Evolutionary conservation across 495 filamentous ascomycete species (phyloP), one percentile per base, ranked within the genome.

Genomic region (Daldinia vernicosa): DNA sequence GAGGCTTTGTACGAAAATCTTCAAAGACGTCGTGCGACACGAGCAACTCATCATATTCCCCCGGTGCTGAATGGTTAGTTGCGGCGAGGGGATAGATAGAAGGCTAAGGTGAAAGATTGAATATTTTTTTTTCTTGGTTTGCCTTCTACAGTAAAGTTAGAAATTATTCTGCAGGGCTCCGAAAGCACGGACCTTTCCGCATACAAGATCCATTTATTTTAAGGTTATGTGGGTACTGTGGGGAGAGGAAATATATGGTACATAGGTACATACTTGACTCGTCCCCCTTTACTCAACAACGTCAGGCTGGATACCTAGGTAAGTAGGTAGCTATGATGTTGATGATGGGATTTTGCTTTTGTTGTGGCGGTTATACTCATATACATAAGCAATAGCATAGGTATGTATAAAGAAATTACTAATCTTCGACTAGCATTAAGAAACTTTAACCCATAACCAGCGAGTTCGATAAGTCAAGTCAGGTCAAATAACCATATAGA

Each of bases 1-100:
- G 54, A 88, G 74, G 60, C 77, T 84, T 28, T 80, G 78, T 11
- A 87, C 75, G 58, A 88, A 88, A 19, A 84, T 71, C 50, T 78
- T 71, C 53, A 87, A 72, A 17, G 83, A 78, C 17, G 78, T 74
- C n/a, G 76, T 78, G 24, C 80, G 79, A 60, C 86, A 86, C 17
- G 76, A 71, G 75, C 85, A 87, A 69, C 58, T 77, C 85, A 87
- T 87, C 59, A 66, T 75, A 75, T 67, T 68, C 52, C 37, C 26
- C 12, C 19, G 32, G 47, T 24, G 67, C 45, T 37, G 40, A 35
- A 39, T 33, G 43, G 26, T 54, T 19, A 17, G 30, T 28, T 27
- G 24, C 15, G 8, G n/a, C 11, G 19, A 24, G 8, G 22, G 19
- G 9, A 47, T 47, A 19, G n/a, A n/a, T n/a, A 17, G 17, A 47